Evolutionary conservation across 306 rosid species (phyloP).

Genomic region (Dicorynia guianensis): DNA sequence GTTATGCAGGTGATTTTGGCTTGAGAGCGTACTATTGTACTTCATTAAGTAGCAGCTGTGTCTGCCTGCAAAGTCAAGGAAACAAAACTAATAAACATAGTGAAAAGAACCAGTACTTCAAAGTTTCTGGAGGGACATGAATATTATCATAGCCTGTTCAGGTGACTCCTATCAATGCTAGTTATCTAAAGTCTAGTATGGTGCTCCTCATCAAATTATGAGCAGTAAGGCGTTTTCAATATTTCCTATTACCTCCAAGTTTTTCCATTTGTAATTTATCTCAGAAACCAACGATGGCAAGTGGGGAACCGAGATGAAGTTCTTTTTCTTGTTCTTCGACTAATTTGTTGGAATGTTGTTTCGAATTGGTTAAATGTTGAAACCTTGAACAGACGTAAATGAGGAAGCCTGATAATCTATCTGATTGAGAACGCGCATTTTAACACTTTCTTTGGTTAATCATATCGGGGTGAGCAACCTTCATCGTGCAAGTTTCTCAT

Average conservation of each 20-base stretch:
- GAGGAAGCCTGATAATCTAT: slow-evolving; percentile 13
- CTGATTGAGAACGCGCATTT: slow-evolving; percentile 21
- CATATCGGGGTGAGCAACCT: no score
- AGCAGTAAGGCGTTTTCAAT: slow-evolving; percentile 1
- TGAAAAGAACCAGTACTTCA: slow-evolving; percentile 10
- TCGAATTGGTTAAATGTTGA: no score
- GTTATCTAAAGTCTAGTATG: no score
- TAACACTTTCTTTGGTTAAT: slow-evolving; percentile 1
- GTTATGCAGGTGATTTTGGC: slow-evolving; percentile 32
- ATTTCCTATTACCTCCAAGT: background rate
- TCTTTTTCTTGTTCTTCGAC: slow-evolving; percentile 19
- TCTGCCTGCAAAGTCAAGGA: slow-evolving; percentile 29
- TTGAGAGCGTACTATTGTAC: background rate
- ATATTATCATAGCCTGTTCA: background rate
- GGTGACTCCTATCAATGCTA: no score
- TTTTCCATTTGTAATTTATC: background rate
- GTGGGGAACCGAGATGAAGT: slow-evolving; percentile 13
- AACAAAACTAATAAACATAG: background rate
- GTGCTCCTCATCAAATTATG: slow-evolving; percentile 24
- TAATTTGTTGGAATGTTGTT: no score
- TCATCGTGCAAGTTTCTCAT: no score
- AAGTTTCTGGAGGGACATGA: slow-evolving; percentile 24
- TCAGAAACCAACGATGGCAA: background rate
- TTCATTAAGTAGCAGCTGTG: no score
- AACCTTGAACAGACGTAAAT: background rate